phyloP scores from a whole-genome alignment of 192 early-diverging fungal species.

The Rhizophagus sp. region DNA sequence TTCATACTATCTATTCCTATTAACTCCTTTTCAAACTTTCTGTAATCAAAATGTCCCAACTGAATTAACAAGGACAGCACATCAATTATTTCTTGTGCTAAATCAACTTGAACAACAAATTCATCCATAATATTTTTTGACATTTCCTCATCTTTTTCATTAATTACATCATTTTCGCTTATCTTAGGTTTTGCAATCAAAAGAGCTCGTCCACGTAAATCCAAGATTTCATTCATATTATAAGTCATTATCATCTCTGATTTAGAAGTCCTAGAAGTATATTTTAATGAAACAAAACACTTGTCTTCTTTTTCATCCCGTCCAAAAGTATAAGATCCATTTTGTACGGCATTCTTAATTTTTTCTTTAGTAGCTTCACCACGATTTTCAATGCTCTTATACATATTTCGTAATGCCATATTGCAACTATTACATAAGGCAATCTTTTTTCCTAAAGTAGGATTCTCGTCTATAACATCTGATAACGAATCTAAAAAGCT shows the following conservation, averaged over 20 bases:
- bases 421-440: slow-evolving; percentile 19
- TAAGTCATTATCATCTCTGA: neutral
- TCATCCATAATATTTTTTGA: neutral
- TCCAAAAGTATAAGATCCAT: slow-evolving; percentile 28
- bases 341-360: slow-evolving; percentile 25
- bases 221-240: slow-evolving; percentile 20
- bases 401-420: slow-evolving; percentile 27
- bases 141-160: neutral
- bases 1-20: neutral
- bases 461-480: neutral
- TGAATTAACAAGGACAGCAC: slow-evolving; percentile 18
- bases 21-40: neutral
- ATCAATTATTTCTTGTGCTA: slow-evolving; percentile 22
- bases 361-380: neutral
- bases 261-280: neutral
- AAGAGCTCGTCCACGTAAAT: slow-evolving; percentile 32
- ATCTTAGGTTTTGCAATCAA: slow-evolving; percentile 25
- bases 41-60: slow-evolving; percentile 32
- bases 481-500: neutral
- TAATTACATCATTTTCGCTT: neutral
- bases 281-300: slow-evolving; percentile 19
- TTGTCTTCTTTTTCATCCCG: neutral
- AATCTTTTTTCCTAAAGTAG: slow-evolving; percentile 11
- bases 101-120: slow-evolving; percentile 33
- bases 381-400: slow-evolving; percentile 13